These are phyloP conservation scores for Thalia dealbata DNA, from an alignment of 176 grass and related monocot species.

Conservation along the genomic window DNA sequence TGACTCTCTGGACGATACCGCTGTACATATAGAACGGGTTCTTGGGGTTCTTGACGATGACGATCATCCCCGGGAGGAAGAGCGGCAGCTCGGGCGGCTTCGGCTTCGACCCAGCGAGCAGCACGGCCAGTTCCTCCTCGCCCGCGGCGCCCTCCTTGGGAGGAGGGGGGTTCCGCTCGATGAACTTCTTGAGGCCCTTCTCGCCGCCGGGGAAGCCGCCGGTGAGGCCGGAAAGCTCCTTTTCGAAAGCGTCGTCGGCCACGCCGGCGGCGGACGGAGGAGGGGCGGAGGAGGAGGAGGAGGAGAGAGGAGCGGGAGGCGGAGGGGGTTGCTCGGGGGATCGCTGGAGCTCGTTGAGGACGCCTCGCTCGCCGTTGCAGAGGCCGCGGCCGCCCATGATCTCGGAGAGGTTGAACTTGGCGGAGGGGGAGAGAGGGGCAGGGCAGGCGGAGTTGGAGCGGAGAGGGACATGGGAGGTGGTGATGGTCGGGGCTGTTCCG, in stretches of 20 bases:
- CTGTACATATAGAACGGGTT: slow-evolving; percentile 75
- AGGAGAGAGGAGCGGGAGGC: not conserved
- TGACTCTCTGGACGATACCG: slow-evolving; percentile 73
- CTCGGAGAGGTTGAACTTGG: slow-evolving; percentile 30
- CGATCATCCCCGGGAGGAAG: slow-evolving; percentile 78
- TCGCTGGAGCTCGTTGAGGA: slow-evolving; percentile 43
- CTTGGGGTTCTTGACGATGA: slow-evolving; percentile 61
- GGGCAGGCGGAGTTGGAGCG: slow-evolving; percentile 3
- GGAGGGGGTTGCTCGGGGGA: not conserved
- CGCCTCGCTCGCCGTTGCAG: slow-evolving; percentile 54
- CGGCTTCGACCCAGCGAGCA: slow-evolving; percentile 34
- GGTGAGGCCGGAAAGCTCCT: slow-evolving; percentile 77
- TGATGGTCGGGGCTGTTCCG: not conserved
- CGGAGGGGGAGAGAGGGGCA: slow-evolving; percentile 24
- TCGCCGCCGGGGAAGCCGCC: slow-evolving; percentile 89
- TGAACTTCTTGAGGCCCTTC: slow-evolving; percentile 58
- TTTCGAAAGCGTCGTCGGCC: slow-evolving; percentile 52
- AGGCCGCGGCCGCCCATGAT: slow-evolving; percentile 48
- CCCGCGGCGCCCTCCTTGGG: not conserved
- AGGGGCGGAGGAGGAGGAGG: not conserved
- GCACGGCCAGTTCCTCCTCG: slow-evolving; percentile 8
- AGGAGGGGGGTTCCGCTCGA: slow-evolving; percentile 64
- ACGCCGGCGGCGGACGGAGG: not conserved
- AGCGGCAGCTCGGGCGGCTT: slow-evolving; percentile 57
- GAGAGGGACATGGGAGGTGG: not conserved